Conservation (phyloP, 2,329 filamentous ascomycete species). For the Cladosporium sp. region DNA sequence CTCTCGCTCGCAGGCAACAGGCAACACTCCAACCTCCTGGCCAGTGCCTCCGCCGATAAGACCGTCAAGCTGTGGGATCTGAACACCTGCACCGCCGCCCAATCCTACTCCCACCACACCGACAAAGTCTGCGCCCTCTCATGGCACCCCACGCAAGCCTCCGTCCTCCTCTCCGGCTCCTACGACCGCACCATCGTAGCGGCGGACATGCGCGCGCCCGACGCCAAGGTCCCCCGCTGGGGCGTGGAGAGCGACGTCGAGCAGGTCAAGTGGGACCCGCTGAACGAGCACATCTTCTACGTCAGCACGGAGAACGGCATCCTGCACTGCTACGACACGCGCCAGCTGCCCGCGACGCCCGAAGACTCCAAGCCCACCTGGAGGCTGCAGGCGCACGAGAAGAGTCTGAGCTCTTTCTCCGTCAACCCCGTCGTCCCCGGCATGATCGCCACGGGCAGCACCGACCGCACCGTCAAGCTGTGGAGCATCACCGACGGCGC, state of each 20-base stretch:
- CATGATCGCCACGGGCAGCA: conserved; percentile 88
- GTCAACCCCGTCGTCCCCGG: conserved; percentile 87
- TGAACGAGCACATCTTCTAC: conserved; percentile 90
- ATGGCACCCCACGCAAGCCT: conserved; percentile 86
- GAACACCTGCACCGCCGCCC: conserved; percentile 85
- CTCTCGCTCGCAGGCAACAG: conserved; percentile 88
- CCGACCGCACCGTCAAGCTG: conserved; percentile 91
- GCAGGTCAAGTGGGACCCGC: conserved; percentile 86
- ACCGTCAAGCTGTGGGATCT: conserved; percentile 98
- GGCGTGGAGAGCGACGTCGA: conserved; percentile 96
- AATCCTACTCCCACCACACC: conserved; percentile 92
- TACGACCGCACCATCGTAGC: conserved; percentile 93
- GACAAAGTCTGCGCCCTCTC: conserved; percentile 97
- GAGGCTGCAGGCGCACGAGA: conserved; percentile 93
- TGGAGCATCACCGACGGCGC: conserved; percentile 74
- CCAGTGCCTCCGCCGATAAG: conserved; percentile 92
- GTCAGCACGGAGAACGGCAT: conserved; percentile 86
- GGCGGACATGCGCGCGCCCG: conserved; percentile 93
- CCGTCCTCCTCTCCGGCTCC: conserved; percentile 83
- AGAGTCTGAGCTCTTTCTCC: conserved; percentile 87
- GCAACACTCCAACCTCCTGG: conserved; percentile 88
- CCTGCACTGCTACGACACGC: conserved; percentile 86
- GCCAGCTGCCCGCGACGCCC: conserved; percentile 69
- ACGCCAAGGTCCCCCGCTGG: conserved; percentile 77
- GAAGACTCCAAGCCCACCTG: conserved; percentile 79